These are phyloP conservation scores for Leavenworthia alabamica DNA, from an alignment of 345 rosid species.

Conservation along the genomic window DNA sequence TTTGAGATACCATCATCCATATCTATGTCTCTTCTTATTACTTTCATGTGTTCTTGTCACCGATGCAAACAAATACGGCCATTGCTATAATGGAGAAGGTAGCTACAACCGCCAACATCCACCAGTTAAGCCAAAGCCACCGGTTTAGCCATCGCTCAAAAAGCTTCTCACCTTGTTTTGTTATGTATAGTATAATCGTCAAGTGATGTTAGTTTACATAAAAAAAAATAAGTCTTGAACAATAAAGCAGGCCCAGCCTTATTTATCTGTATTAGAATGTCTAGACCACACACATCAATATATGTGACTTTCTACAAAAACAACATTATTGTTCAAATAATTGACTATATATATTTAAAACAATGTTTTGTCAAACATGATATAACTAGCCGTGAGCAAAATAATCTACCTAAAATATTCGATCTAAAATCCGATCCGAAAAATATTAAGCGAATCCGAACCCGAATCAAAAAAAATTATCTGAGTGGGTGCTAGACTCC, in stretches of 20 bases:
- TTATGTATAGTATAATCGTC: neutral
- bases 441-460: no score
- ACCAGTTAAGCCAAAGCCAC: neutral
- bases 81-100: slow-evolving; percentile 4
- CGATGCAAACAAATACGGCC: neutral
- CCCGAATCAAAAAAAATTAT: no score
- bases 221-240: neutral
- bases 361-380: neutral
- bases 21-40: neutral
- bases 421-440: no score
- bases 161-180: neutral
- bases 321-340: neutral
- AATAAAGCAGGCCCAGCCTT: neutral
- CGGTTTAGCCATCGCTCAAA: neutral
- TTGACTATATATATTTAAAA: neutral
- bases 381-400: no score
- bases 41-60: neutral
- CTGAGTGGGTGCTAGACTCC: no score
- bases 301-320: neutral
- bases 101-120: slow-evolving; percentile 4
- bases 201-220: neutral
- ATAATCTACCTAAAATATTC: no score
- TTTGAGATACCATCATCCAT: neutral
- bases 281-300: neutral
- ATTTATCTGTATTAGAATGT: neutral